phyloP scores from a whole-genome alignment of 306 rosid genomes.

The Boehmeria nivea region DNA sequence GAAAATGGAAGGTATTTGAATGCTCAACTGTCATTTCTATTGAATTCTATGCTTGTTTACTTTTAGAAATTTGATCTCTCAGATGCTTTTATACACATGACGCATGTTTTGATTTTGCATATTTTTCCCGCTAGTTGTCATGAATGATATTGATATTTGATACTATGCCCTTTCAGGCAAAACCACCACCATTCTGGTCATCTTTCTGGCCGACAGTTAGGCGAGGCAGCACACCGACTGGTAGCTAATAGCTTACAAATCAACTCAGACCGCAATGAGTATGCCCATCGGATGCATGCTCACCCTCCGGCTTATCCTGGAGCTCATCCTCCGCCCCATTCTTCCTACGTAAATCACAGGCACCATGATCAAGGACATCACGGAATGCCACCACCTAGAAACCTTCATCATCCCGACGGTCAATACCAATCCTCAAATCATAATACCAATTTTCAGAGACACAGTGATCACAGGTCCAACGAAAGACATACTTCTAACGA shows the following conservation, averaged over 20 bases:
- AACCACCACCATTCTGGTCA: slow-evolving; percentile 53
- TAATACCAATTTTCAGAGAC: slow-evolving; percentile 11
- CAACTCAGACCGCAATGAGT: slow-evolving; percentile 35
- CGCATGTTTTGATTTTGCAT: not conserved
- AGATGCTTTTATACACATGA: not conserved
- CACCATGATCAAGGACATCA: slow-evolving; percentile 26
- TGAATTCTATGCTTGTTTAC: no score
- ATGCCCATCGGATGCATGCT: slow-evolving; percentile 26
- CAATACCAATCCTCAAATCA: slow-evolving; percentile 25
- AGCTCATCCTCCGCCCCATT: slow-evolving; percentile 21
- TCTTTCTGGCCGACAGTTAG: slow-evolving; percentile 57
- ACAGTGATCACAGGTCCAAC: slow-evolving; percentile 33
- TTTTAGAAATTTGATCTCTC: no score
- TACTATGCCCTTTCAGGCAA: slow-evolving; percentile 39
- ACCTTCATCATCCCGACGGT: slow-evolving; percentile 26
- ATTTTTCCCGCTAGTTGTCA: no score
- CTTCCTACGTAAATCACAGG: slow-evolving; percentile 28
- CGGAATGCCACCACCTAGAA: slow-evolving; percentile 30
- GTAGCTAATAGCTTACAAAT: slow-evolving; percentile 50
- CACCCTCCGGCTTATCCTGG: slow-evolving; percentile 22
- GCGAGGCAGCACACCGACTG: slow-evolving; percentile 65
- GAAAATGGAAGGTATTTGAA: slow-evolving; percentile 58
- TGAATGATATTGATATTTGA: no score
- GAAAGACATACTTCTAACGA: no score
- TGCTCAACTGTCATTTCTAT: no score